Base-by-base conservation (phyloP, 2,329 filamentous ascomycete genomes). In the Fusarium secorum region DNA sequence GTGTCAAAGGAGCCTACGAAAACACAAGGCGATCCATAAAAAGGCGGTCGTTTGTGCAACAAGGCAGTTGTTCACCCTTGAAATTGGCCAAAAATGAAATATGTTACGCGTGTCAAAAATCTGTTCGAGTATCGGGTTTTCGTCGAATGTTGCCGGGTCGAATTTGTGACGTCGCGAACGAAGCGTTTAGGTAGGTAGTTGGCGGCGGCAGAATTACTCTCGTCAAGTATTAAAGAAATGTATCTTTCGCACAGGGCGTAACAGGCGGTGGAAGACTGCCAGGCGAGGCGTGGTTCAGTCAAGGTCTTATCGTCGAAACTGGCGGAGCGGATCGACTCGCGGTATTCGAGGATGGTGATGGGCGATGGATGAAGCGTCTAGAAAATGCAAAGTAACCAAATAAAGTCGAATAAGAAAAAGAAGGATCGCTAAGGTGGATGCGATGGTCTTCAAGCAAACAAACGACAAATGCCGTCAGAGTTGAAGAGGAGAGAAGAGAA, bases 21-120 rank as follows among this genome's bases (percentile, higher is more conserved):
- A 73, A 74, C 71, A 57, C 74, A 69, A 63, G 70, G 64, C 62
- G 60, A 71, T 78, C 77, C 79, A 80, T 80, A 76, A 77, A 79
- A 74, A 75, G 71, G 65, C 66, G 54, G 57, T 62, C 52, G 65
- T 65, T 66, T 71, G 67, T 75, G 60, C 57, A 64, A 70, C 63
- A 46, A 71, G 62, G 69, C 68, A 64, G 45, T 56, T 33, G 45
- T 59, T 28, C 41, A 55, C 56, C 38, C 51, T 69, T 65, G 48
- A 62, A 66, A 64, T 48, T 33, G 39, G 38, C 38, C 36, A 35
- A 38, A 26, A 55, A 44, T 52, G 45, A 54, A 67, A 66, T 45
- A 58, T 33, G 69, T 72, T 55, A 63, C 66, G 71, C 60, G 62
- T 63, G 56, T 71, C 49, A 28, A 52, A 52, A 49, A 55, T 49